phyloP scores from a whole-genome alignment of 768 basidiomycete species.

The Obba rivulosa region DNA sequence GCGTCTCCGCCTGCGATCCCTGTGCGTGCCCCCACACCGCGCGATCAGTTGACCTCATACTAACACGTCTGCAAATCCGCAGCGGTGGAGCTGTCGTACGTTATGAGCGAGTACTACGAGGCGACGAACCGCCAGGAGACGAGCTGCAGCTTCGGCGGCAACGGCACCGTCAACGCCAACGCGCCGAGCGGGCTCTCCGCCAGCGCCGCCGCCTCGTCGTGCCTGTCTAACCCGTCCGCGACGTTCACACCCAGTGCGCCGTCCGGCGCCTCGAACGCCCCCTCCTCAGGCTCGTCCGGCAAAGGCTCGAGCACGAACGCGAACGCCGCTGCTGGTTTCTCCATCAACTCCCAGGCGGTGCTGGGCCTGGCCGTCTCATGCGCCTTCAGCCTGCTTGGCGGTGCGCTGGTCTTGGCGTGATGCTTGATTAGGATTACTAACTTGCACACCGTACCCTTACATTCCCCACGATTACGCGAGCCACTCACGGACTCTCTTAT shows the following conservation, averaged over 20 bases:
- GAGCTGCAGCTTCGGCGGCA: slow-evolving; percentile 79
- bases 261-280: slow-evolving; percentile 13
- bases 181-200: slow-evolving; percentile 45
- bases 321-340: slow-evolving; percentile 7
- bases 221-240: slow-evolving; percentile 56
- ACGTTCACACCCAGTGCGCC: slow-evolving; percentile 58
- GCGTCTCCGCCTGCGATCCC: slow-evolving; percentile 74
- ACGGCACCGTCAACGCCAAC: slow-evolving; percentile 66
- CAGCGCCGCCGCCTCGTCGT: slow-evolving; percentile 59
- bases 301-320: slow-evolving; percentile 1
- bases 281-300: neutral
- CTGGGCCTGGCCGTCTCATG: slow-evolving; percentile 15
- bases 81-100: slow-evolving; percentile 79
- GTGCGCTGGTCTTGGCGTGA: slow-evolving; percentile 18
- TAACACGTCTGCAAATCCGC: neutral
- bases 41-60: neutral
- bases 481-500: too few relatives aligned
- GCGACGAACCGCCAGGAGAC: slow-evolving; percentile 47
- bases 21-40: slow-evolving; percentile 33
- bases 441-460: too few relatives aligned
- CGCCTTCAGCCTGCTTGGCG: slow-evolving; percentile 17
- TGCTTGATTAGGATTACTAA: neutral
- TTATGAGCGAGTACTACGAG: slow-evolving; percentile 77
- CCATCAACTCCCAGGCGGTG: slow-evolving; percentile 6
- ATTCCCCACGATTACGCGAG: too few relatives aligned